These are phyloP conservation scores for Aurantiochytrium sp. DNA, from an alignment of 108 stramenopile species.

Conservation along the genomic window DNA sequence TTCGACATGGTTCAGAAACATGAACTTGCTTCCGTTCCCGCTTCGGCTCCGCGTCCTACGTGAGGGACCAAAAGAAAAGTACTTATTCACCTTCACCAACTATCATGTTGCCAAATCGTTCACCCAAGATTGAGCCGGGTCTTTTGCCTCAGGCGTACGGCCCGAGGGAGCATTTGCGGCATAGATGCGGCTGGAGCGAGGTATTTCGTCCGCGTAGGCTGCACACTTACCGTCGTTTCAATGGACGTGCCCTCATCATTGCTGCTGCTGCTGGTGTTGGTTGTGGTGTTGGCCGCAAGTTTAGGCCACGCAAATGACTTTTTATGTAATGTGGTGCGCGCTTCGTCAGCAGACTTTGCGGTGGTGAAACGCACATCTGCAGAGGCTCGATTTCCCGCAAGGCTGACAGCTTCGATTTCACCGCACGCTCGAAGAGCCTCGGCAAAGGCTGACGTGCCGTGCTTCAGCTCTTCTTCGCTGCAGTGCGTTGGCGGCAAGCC, in stretches of 20 bases:
- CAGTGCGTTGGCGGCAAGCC: not conserved
- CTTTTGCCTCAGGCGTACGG: not conserved
- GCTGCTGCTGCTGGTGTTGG: not conserved
- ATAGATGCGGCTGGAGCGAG: not conserved
- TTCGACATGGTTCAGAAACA: not conserved
- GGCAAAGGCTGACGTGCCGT: not conserved
- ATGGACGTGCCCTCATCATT: too few species aligned
- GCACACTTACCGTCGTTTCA: not conserved
- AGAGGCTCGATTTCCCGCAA: not conserved
- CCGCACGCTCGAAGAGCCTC: not conserved
- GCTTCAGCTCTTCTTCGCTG: not conserved
- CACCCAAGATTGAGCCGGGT: not conserved
- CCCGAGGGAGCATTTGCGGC: not conserved
- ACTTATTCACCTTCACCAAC: too few species aligned
- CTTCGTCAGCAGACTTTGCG: not conserved
- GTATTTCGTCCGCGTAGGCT: not conserved
- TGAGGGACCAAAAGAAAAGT: too few species aligned
- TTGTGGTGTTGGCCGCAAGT: not conserved
- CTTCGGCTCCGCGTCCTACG: too few species aligned
- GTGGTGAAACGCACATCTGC: not conserved
- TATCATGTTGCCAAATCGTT: too few species aligned
- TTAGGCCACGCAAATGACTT: not conserved
- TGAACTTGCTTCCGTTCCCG: not conserved
- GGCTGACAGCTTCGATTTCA: not conserved
- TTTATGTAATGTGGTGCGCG: not conserved